Base-by-base conservation (phyloP, 2,329 filamentous ascomycete species). In the Trichoderma gracile region DNA sequence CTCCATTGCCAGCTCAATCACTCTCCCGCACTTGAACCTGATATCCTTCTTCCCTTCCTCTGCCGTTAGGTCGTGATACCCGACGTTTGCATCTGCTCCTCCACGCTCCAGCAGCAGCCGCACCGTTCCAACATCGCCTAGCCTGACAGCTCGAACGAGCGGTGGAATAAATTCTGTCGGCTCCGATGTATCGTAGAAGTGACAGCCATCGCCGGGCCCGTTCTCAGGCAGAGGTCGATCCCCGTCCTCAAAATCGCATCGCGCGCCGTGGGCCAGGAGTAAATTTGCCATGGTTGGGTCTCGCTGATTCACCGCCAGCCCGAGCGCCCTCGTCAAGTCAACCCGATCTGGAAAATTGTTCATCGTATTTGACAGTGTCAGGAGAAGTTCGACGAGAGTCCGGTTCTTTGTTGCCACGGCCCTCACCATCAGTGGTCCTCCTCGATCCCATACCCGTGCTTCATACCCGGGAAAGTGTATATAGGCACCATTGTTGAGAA, bases 1-100 rank as follows among this genome's bases (percentile, higher is more conserved):
- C 59, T 62, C 50, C 42, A 62, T 55, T 1, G 49, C 59, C n/a
- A 62, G 12, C 49, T 62, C 49, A 27, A 54, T 33, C 12, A 55
- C 59, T 17, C 49, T 53, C 2, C 47, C 47, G 12, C 59, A 55
- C n/a, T 6, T 17, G 47, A 54, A 55, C 10, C 17, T 27, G n/a
- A 60, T 60, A n/a, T 40, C 9, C 30, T 50, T 60, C 14, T 42
- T 5, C 30, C 19, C 30, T 19, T 23, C 14, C 8, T 50, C 27
- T 14, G 45, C 27, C 10, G 8, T 10, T 5, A 52, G 9, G 17
- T 25, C 19, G 19, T 55, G 49, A 33, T 62, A 55, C 15, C 45
- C 38, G 57, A 43, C 21, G 43, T 47, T 61, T 10, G 59, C 8
- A 23, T 55, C 25, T n/a, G 49, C 59, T 33, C 33, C 12, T 38